Percentiles rank a stretch among this genome's conserved stretches.
Evolutionary conservation across 2,329 filamentous ascomycete species (phyloP).

Genomic region (Monilinia aucupariae): DNA sequence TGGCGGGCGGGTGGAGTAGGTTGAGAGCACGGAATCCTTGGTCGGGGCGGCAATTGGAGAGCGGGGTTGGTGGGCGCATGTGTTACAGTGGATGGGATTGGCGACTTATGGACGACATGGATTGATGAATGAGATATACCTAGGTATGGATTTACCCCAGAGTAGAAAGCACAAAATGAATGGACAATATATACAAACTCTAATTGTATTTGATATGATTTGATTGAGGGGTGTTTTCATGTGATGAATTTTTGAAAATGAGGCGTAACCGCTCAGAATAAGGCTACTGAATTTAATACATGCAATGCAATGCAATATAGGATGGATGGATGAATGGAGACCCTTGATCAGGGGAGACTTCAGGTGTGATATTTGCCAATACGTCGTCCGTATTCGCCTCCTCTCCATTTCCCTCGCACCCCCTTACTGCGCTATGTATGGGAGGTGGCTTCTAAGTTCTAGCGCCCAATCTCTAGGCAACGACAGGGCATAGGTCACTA

Average conservation of each 20-base stretch:
- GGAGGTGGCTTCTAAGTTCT: too few relatives aligned
- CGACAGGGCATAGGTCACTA: too few relatives aligned
- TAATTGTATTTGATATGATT: not conserved
- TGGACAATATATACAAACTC: not conserved
- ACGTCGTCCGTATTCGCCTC: too few relatives aligned
- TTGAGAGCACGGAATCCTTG: not conserved
- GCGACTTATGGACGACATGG: not conserved
- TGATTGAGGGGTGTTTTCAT: not conserved
- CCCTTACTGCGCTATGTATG: too few relatives aligned
- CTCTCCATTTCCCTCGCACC: too few relatives aligned
- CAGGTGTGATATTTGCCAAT: too few relatives aligned
- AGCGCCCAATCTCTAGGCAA: too few relatives aligned
- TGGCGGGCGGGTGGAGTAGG: not conserved
- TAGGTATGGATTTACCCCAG: not conserved
- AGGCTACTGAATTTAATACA: too few relatives aligned
- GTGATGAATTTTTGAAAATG: not conserved
- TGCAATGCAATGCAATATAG: too few relatives aligned
- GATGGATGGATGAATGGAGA: too few relatives aligned
- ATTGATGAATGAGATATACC: not conserved
- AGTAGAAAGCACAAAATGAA: not conserved
- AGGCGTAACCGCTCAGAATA: too few relatives aligned
- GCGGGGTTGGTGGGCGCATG: not conserved
- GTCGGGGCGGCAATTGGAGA: constrained; percentile 3
- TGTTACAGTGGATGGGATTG: not conserved
- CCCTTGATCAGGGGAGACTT: too few relatives aligned